Evolutionary conservation across 495 filamentous ascomycete genomes (phyloP).

Genomic region (Talaromyces thailandensis): DNA sequence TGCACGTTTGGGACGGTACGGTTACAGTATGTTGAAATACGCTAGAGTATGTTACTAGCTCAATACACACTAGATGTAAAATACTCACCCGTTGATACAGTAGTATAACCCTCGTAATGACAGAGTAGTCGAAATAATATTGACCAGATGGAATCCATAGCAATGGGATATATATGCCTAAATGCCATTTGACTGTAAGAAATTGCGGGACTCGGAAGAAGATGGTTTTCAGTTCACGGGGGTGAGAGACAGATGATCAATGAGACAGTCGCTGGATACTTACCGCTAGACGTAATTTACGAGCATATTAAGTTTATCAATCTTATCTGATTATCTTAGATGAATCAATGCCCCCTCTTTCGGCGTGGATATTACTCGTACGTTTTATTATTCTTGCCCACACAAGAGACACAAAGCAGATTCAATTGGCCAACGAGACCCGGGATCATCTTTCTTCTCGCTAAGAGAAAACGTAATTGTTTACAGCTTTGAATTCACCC

Average conservation of each 20-base stretch:
- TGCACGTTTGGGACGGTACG: not conserved
- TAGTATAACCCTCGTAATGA: not conserved
- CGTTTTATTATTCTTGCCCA: not conserved
- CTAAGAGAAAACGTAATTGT: not conserved
- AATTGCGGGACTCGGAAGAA: too few species aligned
- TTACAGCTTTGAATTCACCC: constrained; percentile 67
- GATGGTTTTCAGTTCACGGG: not conserved
- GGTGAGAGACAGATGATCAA: not conserved
- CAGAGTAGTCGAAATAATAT: not conserved
- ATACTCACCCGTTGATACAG: not conserved
- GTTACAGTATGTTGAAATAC: not conserved
- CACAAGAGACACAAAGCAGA: not conserved
- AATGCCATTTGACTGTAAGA: not conserved
- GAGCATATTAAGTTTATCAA: not conserved
- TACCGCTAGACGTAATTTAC: not conserved
- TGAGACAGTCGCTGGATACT: not conserved
- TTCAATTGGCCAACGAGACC: not conserved
- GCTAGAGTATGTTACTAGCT: not conserved
- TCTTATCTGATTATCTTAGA: constrained; percentile 4
- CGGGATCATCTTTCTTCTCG: not conserved
- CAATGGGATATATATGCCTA: not conserved
- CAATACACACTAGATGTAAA: not conserved
- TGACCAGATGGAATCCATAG: not conserved
- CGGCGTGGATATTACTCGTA: not conserved
- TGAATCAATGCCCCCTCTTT: not conserved